A percentile compares a stretch with the other conserved stretches of the same genome.
These are phyloP conservation scores for Psilocybe cyanescens DNA, from an alignment of 768 basidiomycete genomes.

Conservation along the genomic window DNA sequence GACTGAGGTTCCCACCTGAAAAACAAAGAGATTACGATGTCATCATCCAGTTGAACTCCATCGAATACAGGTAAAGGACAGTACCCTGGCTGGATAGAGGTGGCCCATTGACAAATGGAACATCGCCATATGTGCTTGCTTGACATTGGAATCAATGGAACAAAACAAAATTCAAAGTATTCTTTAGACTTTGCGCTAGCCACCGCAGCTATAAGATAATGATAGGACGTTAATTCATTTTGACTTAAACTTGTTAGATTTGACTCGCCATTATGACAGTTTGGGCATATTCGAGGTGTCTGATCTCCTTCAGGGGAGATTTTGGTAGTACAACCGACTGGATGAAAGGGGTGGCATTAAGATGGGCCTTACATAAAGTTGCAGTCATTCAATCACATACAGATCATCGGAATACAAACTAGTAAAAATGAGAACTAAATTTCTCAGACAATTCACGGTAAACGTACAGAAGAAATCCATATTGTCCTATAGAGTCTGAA, in stretches of 20 bases:
- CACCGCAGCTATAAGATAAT: slow-evolving; percentile 44
- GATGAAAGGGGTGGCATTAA: neutral
- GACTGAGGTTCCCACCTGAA: slow-evolving; percentile 30
- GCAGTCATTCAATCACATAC: slow-evolving; percentile 14
- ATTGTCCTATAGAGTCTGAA: neutral
- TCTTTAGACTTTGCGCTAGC: slow-evolving; percentile 58
- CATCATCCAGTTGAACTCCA: neutral
- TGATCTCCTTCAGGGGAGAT: slow-evolving; percentile 56
- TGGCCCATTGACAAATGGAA: slow-evolving; percentile 65
- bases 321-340: slow-evolving; percentile 66
- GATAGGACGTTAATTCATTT: no score
- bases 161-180: slow-evolving; percentile 71
- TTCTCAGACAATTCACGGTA: neutral
- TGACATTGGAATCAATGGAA: slow-evolving; percentile 66
- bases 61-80: slow-evolving; percentile 16
- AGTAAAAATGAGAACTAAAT: neutral
- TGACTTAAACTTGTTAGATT: no score
- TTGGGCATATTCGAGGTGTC: slow-evolving; percentile 61
- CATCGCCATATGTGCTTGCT: slow-evolving; percentile 68
- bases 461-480: slow-evolving; percentile 24
- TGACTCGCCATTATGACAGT: slow-evolving; percentile 62
- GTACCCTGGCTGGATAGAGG: slow-evolving; percentile 53
- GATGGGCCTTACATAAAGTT: neutral
- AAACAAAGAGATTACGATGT: neutral
- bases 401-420: slow-evolving; percentile 30